Base-by-base conservation (phyloP, 352 stramenopile species). In the Phytopythium cucurbitacearum region DNA sequence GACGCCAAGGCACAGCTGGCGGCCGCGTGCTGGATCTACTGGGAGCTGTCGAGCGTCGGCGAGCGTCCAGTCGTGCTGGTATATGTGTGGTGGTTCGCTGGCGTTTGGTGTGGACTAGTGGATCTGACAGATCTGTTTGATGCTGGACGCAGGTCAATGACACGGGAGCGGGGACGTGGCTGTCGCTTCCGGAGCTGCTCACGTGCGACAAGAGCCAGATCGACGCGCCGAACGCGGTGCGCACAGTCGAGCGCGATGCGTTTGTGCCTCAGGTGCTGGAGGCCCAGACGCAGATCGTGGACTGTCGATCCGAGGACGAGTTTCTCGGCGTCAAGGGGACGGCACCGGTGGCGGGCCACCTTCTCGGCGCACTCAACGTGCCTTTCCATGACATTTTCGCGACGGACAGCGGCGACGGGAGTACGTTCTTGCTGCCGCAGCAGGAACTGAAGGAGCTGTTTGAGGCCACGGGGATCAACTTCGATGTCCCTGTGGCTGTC, bases 331-430 rank as follows among this genome's bases (percentile, higher is more conserved):
- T 87, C 16, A 63, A 51, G 21, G 61, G 51, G 3, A 57, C 59
- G 0, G 50, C 67, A 5, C 51, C 80, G 37, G 72, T 84, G n/a
- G 69, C 67, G 12, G 79, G 79, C n/a, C 79, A 89, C 51, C 56
- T 89, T 3, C 56, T 71, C 0, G 68, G 65, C 42, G 70, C 80
- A 37, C 58, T 53, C 43, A 87, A 80, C 44, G 55, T 87, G 15
- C 73, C 76, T 21, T 85, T 86, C 54, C 55, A 60, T 6, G 65
- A 63, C 21, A 62, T 87, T 35, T 88, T 88, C 47, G 59, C 47
- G 7, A 28, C 53, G 3, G 59, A 67, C n/a, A 67, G 51, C 7
- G 67, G 51, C 10, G 60, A 63, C 9, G 56, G 70, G 8, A 52
- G 47, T 51, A 51, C 57, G n/a, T 57, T 71, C 33, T 47, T 89